phyloP scores from a whole-genome alignment of 1,284 basidiomycete genomes.

The Sanghuangporus sanghuang region DNA sequence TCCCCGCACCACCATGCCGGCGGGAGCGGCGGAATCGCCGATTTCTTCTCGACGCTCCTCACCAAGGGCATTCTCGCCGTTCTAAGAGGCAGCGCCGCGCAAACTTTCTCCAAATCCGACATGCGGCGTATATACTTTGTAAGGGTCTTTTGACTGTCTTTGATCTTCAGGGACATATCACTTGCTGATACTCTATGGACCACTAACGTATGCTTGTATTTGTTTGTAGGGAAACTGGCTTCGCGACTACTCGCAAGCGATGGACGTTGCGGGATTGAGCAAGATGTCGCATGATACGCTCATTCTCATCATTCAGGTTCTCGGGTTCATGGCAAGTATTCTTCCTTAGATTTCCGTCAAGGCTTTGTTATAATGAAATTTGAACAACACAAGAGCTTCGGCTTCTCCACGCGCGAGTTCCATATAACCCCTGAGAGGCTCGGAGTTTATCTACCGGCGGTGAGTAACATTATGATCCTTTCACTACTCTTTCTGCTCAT shows the following conservation, averaged over 20 bases:
- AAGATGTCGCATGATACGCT: constrained; percentile 35
- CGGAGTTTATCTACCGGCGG: constrained; percentile 45
- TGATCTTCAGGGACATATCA: background rate
- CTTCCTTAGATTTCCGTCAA: background rate
- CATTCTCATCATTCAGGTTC: constrained; percentile 43
- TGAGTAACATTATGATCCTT: constrained; percentile 22
- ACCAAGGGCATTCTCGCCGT: constrained; percentile 14
- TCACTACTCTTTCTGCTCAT: constrained; percentile 7
- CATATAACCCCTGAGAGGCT: constrained; percentile 51
- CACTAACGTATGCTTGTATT: background rate
- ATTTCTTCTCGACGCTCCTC: constrained; percentile 9
- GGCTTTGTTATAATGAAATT: background rate
- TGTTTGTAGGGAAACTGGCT: constrained; percentile 25
- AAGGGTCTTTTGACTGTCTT: background rate
- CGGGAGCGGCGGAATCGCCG: constrained; percentile 23
- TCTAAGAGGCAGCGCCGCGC: constrained; percentile 10
- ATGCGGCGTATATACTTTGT: constrained; percentile 26
- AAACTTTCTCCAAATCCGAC: constrained; percentile 30
- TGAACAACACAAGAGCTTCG: constrained; percentile 22
- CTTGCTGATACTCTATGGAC: background rate
- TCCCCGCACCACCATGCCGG: constrained; percentile 24
- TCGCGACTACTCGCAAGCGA: constrained; percentile 29
- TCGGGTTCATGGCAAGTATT: constrained; percentile 34
- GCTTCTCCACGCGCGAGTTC: constrained; percentile 43
- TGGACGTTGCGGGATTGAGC: constrained; percentile 39